Percentiles rank a stretch among this genome's conserved stretches.
Conservation (phyloP, 2,329 filamentous ascomycete genomes). For the Beauveria sp. region DNA sequence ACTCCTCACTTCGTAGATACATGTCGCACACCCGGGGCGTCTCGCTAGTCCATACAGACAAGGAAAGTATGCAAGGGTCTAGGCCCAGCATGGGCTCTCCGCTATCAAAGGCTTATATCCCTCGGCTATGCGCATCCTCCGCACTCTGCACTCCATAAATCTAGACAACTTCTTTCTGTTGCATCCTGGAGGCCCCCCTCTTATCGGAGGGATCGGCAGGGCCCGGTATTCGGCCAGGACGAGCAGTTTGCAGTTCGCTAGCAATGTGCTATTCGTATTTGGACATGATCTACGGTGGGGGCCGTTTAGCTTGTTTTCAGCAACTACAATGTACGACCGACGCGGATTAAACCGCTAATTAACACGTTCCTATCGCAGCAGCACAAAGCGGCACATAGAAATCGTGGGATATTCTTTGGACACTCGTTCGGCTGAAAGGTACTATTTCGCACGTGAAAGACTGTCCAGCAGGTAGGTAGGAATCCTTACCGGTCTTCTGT, state of each 20-base stretch:
- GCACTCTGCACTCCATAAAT: no score
- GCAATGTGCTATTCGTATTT: not conserved
- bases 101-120: no score
- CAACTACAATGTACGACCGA: no score
- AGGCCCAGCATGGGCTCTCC: not conserved
- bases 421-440: no score
- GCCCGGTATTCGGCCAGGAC: not conserved
- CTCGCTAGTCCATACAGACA: not conserved
- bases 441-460: no score
- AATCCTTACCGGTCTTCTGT: no score
- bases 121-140: not conserved
- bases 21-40: not conserved
- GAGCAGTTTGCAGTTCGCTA: not conserved
- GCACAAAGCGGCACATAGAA: no score
- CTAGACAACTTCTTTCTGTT: not conserved
- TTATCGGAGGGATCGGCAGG: not conserved
- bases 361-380: no score
- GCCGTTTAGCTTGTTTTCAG: no score
- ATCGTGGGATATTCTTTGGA: no score
- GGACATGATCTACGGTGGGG: not conserved
- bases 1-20: not conserved
- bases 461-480: no score
- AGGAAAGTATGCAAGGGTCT: not conserved
- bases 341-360: no score
- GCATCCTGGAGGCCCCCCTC: not conserved